Evolutionary conservation across 1,284 basidiomycete species (phyloP), one percentile per base, ranked within the genome.

Genomic region (Thecaphora frezii): DNA sequence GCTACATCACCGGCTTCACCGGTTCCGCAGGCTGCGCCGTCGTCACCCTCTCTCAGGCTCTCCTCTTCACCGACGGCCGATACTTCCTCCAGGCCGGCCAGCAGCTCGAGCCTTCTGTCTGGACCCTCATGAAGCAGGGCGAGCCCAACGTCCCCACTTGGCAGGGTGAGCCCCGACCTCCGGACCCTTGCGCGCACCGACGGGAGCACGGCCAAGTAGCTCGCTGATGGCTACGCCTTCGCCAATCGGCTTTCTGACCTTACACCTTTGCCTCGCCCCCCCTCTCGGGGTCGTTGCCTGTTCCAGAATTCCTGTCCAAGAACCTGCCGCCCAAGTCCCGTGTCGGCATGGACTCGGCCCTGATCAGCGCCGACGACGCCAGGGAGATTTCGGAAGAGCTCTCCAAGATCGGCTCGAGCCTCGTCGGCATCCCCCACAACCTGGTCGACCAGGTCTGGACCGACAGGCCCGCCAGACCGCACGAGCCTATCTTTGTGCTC

Each of bases 41-140:
- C 44, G 83, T 97, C 21, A 92, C 91, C 0, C 79, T 51, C 40
- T 44, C 52, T 33, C 55, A 71, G 44, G 77, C 71, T 0, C 87
- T 83, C 58, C 82, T 93, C 44, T 93, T 93, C 79, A 96, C 93
- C 1, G 93, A 97, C 81, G 93, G 93, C 1, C 83, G 94, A 42
- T 98, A 97, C 80, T 96, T 89, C 76, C 82, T 96, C 14, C 94
- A 97, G 80, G 94, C 93, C 0, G 86, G 85, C 56, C 86, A 93
- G 71, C 89, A 98, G 81, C 83, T 98, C 45, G 91, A 94, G 73
- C 73, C 73, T 4, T 73, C 84, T 47, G 92, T 93, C 64, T 97
- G 93, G 93, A 89, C 84, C 1, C 81, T 97, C 72, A 93, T 94
- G 90, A 94, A 91, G 79, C 86, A 89, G 70, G 93, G 76, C 21